These are phyloP conservation scores for Colletotrichum euphorbiae DNA, from an alignment of 2,329 filamentous ascomycete species.

Conservation along the genomic window DNA sequence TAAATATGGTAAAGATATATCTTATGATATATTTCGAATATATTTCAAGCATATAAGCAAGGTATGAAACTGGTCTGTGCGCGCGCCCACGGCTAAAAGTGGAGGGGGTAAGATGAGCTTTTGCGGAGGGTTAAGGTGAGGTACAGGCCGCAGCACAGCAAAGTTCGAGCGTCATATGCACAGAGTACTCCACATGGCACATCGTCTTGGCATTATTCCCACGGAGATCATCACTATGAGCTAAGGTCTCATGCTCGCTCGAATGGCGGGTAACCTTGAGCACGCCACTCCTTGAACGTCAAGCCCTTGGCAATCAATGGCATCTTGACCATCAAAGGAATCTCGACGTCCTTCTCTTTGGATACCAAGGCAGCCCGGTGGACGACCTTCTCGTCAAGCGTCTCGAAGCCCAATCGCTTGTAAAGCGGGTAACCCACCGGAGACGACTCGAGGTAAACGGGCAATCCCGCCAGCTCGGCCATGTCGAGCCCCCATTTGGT, in stretches of 20 bases:
- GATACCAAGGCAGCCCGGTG: constrained; percentile 52
- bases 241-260: constrained; percentile 14
- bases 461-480: constrained; percentile 51
- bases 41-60: too few species aligned
- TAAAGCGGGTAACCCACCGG: constrained; percentile 55
- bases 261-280: constrained; percentile 37
- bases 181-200: constrained; percentile 1
- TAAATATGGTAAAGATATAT: too few species aligned
- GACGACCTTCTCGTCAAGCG: constrained; percentile 52
- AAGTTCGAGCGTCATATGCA: background rate
- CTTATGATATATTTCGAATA: too few species aligned
- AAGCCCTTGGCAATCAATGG: constrained; percentile 48
- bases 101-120: too few species aligned
- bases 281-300: constrained; percentile 51
- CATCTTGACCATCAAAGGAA: constrained; percentile 58
- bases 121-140: too few species aligned
- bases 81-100: too few species aligned
- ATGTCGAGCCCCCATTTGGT: constrained; percentile 54
- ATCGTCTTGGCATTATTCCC: background rate
- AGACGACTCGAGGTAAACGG: constrained; percentile 61
- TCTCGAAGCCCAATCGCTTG: constrained; percentile 57
- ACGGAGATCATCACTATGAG: constrained; percentile 1
- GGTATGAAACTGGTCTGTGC: too few species aligned
- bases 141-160: background rate
- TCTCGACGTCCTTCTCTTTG: constrained; percentile 50